These are phyloP conservation scores for Rusavskia elegans DNA, from an alignment of 495 filamentous ascomycete species.

Conservation along the genomic window DNA sequence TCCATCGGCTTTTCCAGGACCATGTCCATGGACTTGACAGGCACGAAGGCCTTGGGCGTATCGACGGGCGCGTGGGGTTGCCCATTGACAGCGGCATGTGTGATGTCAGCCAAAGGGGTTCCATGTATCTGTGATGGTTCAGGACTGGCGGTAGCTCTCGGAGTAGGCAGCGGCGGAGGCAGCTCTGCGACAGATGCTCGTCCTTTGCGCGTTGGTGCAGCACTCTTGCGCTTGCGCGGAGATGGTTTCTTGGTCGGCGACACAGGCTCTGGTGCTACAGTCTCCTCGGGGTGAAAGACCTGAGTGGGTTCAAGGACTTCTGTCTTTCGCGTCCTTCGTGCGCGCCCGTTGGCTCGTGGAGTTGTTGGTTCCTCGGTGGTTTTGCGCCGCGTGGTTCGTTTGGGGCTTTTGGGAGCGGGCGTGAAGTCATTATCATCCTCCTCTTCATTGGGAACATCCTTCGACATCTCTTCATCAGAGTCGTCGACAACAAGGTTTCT, in stretches of 20 bases:
- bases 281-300: slow-evolving; percentile 41
- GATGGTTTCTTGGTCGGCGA: slow-evolving; percentile 48
- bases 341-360: slow-evolving; percentile 16
- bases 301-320: slow-evolving; percentile 43
- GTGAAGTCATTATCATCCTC: slow-evolving; percentile 70
- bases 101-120: slow-evolving; percentile 66
- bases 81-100: slow-evolving; percentile 50
- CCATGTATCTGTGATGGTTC: slow-evolving; percentile 38
- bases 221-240: slow-evolving; percentile 55
- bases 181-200: slow-evolving; percentile 26
- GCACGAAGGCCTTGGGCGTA: slow-evolving; percentile 34
- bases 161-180: slow-evolving; percentile 37
- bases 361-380: slow-evolving; percentile 36
- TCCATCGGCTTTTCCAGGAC: slow-evolving; percentile 83
- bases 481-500: slow-evolving; percentile 60
- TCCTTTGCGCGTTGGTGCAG: slow-evolving; percentile 38
- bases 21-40: slow-evolving; percentile 57
- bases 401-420: slow-evolving; percentile 43
- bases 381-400: slow-evolving; percentile 38
- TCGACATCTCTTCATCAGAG: slow-evolving; percentile 49
- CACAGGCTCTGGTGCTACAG: slow-evolving; percentile 35
- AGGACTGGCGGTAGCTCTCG: slow-evolving; percentile 37
- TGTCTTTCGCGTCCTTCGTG: slow-evolving; percentile 18
- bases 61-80: slow-evolving; percentile 22
- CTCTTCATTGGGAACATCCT: slow-evolving; percentile 38